Evolutionary conservation across 2,329 filamentous ascomycete species (phyloP).

Genomic region (Chaetomium strumarium): DNA sequence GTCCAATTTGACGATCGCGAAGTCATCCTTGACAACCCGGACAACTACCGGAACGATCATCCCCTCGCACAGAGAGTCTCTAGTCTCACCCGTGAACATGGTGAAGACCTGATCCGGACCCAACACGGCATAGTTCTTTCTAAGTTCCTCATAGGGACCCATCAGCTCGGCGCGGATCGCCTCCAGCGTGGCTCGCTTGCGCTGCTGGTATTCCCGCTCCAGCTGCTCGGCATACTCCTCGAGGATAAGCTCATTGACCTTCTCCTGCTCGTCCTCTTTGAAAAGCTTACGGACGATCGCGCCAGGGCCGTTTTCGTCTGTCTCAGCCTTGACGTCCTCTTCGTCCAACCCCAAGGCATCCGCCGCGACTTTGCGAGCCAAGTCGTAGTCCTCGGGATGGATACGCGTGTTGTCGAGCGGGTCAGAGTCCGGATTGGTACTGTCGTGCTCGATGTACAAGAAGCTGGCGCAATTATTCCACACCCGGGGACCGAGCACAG

Average conservation of each 20-base stretch:
- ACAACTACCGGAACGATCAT: constrained; percentile 93
- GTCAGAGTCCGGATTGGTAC: constrained; percentile 74
- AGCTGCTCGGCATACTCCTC: constrained; percentile 97
- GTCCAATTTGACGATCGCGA: constrained; percentile 88
- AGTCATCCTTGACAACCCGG: constrained; percentile 82
- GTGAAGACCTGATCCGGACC: constrained; percentile 79
- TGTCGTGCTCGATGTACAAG: constrained; percentile 81
- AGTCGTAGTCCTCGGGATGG: constrained; percentile 96
- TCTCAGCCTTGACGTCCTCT: constrained; percentile 93
- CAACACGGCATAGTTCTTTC: constrained; percentile 69
- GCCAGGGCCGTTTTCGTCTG: constrained; percentile 80
- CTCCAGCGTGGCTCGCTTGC: constrained; percentile 91
- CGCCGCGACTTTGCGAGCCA: constrained; percentile 96
- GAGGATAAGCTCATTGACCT: constrained; percentile 90
- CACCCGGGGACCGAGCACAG: constrained; percentile 80
- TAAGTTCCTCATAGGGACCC: constrained; percentile 88
- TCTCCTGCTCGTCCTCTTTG: constrained; percentile 86
- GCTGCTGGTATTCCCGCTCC: constrained; percentile 85
- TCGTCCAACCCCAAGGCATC: constrained; percentile 95
- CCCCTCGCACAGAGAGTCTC: constrained; percentile 72
- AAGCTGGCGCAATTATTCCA: constrained; percentile 98
- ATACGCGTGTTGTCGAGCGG: constrained; percentile 96
- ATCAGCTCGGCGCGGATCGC: constrained; percentile 92
- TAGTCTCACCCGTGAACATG: constrained; percentile 92
- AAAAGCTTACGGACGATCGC: constrained; percentile 95